phyloP scores from a whole-genome alignment of 2,329 filamentous ascomycete genomes.

The Lachnellula suecica region DNA sequence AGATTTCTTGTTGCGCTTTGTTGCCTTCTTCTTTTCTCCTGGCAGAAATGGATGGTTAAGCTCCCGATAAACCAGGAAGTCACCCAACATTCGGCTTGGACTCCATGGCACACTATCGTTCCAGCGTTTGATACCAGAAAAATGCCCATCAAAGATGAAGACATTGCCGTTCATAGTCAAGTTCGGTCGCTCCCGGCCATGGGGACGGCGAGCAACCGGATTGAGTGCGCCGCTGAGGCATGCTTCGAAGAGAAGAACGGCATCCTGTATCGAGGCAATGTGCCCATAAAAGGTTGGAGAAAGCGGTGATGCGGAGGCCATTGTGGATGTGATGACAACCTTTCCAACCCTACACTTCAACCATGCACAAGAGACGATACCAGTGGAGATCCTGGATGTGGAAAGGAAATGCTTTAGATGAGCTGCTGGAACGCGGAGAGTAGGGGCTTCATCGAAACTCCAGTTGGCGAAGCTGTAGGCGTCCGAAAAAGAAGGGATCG shows the following conservation, averaged over 20 bases:
- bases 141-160: constrained; percentile 89
- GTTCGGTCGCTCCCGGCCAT: constrained; percentile 75
- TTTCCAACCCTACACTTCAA: too few relatives aligned
- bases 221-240: constrained; percentile 68
- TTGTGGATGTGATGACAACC: too few relatives aligned
- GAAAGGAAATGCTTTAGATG: constrained; percentile 13
- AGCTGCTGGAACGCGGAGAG: too few relatives aligned
- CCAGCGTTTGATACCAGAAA: constrained; percentile 91
- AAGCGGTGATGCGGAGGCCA: constrained; percentile 21
- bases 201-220: constrained; percentile 80
- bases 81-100: constrained; percentile 90
- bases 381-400: constrained; percentile 3
- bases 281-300: constrained; percentile 27
- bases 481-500: constrained; percentile 13
- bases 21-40: constrained; percentile 81
- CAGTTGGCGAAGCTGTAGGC: constrained; percentile 5
- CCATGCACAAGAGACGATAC: too few relatives aligned
- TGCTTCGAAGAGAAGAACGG: constrained; percentile 77
- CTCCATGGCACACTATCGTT: constrained; percentile 92
- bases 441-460: too few relatives aligned
- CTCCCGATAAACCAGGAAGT: constrained; percentile 94
- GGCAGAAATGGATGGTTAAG: constrained; percentile 93
- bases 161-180: constrained; percentile 83
- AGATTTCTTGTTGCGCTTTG: constrained; percentile 61
- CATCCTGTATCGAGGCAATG: constrained; percentile 46